phyloP scores from a whole-genome alignment of 176 grass and related monocot genomes.

The Saccharum spontaneum region DNA sequence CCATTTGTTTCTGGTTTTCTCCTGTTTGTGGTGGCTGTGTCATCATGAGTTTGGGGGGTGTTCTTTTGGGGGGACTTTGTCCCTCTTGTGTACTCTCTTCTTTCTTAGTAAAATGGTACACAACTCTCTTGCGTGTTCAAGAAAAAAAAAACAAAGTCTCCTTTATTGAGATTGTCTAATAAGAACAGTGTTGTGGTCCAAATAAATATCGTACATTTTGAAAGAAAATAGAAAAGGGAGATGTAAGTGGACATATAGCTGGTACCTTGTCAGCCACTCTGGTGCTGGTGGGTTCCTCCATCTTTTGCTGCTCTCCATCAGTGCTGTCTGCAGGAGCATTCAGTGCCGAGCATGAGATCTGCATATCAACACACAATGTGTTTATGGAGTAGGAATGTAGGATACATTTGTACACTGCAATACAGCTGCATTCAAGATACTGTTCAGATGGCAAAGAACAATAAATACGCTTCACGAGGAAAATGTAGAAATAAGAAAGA shows the following conservation, averaged over 20 bases:
- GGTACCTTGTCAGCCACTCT: constrained; percentile 77
- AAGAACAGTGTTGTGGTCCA: constrained; percentile 19
- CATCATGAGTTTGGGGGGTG: background rate
- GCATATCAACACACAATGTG: constrained; percentile 26
- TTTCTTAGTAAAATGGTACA: background rate
- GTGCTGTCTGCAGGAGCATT: constrained; percentile 53
- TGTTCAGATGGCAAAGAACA: constrained; percentile 9
- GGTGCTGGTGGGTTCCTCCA: constrained; percentile 56
- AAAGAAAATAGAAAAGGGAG: constrained; percentile 19
- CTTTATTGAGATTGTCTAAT: background rate
- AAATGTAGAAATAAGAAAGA: background rate
- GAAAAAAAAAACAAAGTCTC: background rate
- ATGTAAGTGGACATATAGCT: constrained; percentile 36
- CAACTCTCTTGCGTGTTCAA: background rate
- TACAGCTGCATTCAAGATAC: constrained; percentile 9
- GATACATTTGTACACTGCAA: constrained; percentile 1
- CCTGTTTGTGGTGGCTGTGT: background rate
- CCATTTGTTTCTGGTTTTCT: background rate
- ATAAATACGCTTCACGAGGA: background rate
- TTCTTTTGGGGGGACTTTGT: background rate
- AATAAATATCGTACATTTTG: background rate
- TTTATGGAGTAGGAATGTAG: background rate
- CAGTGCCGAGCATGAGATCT: constrained; percentile 74
- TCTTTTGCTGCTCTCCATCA: constrained; percentile 71
- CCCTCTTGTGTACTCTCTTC: background rate